Evolutionary conservation across 371 early-diverging fungal species (phyloP).

Genomic region (Phascolomyces articulosus): DNA sequence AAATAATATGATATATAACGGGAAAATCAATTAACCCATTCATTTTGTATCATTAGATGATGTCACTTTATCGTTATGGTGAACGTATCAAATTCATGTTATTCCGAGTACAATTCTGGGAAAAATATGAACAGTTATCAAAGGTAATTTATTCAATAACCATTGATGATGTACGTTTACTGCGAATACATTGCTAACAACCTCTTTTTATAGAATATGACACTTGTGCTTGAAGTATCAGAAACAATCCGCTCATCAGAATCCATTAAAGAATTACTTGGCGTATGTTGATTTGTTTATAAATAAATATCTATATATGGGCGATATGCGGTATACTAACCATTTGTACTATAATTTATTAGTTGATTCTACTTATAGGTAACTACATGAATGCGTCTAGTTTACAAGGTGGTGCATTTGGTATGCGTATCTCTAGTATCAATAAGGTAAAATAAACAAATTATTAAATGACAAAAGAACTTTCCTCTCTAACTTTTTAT

Average conservation of each 20-base stretch:
- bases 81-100: constrained; percentile 51
- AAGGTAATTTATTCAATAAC: too few species aligned
- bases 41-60: constrained; percentile 35
- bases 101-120: constrained; percentile 52
- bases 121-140: constrained; percentile 41
- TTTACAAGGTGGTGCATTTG: constrained; percentile 64
- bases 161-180: too few species aligned
- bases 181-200: neutral
- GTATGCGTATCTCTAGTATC: constrained; percentile 56
- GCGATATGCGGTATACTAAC: neutral
- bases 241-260: constrained; percentile 33
- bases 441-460: constrained; percentile 40
- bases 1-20: neutral
- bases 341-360: neutral
- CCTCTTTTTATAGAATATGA: constrained; percentile 31
- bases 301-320: neutral
- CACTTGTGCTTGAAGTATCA: constrained; percentile 34
- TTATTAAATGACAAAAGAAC: constrained; percentile 15
- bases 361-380: constrained; percentile 59
- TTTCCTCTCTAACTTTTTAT: neutral
- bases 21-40: neutral
- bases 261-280: constrained; percentile 31
- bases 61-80: constrained; percentile 51
- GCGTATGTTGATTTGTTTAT: constrained; percentile 18
- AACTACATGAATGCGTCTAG: constrained; percentile 66